A percentile compares a stretch with the other conserved stretches of the same genome.
Conservation (phyloP, 768 basidiomycete species). For the Leccinum uliginosum region DNA sequence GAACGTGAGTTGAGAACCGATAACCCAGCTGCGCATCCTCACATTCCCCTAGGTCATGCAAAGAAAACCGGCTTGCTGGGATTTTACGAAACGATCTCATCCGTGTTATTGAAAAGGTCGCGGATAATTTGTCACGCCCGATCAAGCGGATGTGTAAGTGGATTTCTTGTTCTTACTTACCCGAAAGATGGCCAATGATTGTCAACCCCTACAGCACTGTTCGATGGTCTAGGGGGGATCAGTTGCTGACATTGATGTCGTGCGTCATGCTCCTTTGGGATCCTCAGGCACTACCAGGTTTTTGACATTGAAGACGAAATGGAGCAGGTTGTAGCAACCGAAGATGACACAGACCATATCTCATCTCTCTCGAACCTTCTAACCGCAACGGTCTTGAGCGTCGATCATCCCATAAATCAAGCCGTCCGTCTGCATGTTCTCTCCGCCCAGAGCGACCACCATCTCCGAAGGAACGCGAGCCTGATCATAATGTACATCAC, state of each 20-base stretch:
- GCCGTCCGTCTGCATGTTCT: conserved; percentile 28
- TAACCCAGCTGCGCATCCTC: background rate
- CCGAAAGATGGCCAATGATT: background rate
- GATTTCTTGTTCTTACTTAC: background rate
- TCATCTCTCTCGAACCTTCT: conserved; percentile 12
- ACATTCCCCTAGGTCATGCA: conserved; percentile 42
- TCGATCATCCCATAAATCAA: conserved; percentile 31
- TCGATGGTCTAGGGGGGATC: conserved; percentile 74
- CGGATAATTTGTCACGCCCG: conserved; percentile 70
- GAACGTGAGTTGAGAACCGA: conserved; percentile 46
- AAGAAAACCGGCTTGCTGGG: conserved; percentile 60
- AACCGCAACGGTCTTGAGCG: conserved; percentile 18
- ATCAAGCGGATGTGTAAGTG: conserved; percentile 69
- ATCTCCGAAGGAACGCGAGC: conserved; percentile 19
- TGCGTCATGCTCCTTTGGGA: conserved; percentile 29
- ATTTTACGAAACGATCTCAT: conserved; percentile 69
- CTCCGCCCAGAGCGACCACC: conserved; percentile 17
- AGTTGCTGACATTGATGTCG: conserved; percentile 69
- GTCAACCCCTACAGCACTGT: conserved; percentile 49
- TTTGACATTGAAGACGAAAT: conserved; percentile 73
- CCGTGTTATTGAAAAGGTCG: conserved; percentile 62
- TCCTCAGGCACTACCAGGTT: conserved; percentile 41
- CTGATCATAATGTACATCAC: conserved; percentile 3
- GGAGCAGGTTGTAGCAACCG: conserved; percentile 1
- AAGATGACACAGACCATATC: conserved; percentile 9